Conservation (phyloP, 257 asterid genomes). For the Fraxinus americana region DNA sequence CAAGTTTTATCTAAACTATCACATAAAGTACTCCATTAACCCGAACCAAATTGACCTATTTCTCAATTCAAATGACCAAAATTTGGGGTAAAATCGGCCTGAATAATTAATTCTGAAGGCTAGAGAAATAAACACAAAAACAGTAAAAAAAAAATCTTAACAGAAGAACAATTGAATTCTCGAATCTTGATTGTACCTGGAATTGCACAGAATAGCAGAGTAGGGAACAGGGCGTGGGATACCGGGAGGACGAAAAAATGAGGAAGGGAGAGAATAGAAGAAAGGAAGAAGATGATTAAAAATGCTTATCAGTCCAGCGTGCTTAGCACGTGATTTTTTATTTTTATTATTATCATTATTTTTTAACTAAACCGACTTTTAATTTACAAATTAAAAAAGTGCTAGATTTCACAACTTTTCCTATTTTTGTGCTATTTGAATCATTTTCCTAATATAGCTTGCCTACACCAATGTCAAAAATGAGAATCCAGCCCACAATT, state of each 20-base stretch:
- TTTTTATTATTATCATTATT: no score
- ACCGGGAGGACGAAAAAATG: conserved; percentile 7
- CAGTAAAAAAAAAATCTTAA: background rate
- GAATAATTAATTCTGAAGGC: background rate
- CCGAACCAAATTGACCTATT: background rate
- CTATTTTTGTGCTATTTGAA: background rate
- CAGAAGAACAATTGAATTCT: background rate
- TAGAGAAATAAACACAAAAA: background rate
- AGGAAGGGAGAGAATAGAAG: background rate
- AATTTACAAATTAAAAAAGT: no score
- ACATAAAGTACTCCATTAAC: background rate
- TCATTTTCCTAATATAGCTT: background rate
- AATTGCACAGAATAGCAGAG: conserved; percentile 19
- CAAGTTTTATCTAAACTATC: no score
- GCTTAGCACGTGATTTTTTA: conserved; percentile 27
- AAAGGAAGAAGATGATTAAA: background rate
- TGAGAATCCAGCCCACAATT: no score
- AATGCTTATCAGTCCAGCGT: background rate
- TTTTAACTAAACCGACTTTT: background rate
- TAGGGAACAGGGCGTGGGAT: conserved; percentile 1
- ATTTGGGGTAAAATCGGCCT: background rate
- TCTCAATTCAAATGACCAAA: background rate
- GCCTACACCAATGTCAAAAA: background rate
- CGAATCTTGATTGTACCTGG: conserved; percentile 14
- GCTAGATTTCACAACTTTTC: background rate